A percentile compares a stretch with the other conserved stretches of the same genome.
These are phyloP conservation scores for Backusella tarrabulga DNA, from an alignment of 192 early-diverging fungal species.

Conservation along the genomic window DNA sequence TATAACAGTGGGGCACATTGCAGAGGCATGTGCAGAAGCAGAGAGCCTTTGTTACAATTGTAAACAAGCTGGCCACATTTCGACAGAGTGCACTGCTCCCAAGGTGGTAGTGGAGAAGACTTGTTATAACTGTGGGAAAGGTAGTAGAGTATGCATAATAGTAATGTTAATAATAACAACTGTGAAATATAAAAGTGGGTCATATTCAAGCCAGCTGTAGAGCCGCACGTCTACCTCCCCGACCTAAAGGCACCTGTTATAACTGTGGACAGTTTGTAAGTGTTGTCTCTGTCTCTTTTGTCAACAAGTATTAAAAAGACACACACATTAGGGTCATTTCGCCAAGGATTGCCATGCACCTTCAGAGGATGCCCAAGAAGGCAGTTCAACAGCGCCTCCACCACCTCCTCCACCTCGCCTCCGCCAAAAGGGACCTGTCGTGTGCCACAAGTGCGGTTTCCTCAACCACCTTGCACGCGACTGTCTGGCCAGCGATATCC, in stretches of 20 bases:
- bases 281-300: not conserved
- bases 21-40: slow-evolving; percentile 45
- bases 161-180: not conserved
- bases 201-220: slow-evolving; percentile 1
- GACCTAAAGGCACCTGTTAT: slow-evolving; percentile 37
- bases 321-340: slow-evolving; percentile 45
- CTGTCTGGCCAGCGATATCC: slow-evolving; percentile 51
- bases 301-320: not conserved
- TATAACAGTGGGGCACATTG: slow-evolving; percentile 49
- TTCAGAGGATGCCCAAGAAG: not conserved
- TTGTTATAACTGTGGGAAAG: slow-evolving; percentile 56
- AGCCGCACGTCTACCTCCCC: slow-evolving; percentile 3
- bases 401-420: not conserved
- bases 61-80: slow-evolving; percentile 52
- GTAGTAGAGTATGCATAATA: not conserved
- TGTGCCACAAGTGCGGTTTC: slow-evolving; percentile 54
- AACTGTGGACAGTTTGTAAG: slow-evolving; percentile 53
- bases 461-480: slow-evolving; percentile 53
- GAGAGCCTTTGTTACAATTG: slow-evolving; percentile 61
- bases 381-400: no score
- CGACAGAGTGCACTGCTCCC: slow-evolving; percentile 46
- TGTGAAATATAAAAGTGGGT: not conserved
- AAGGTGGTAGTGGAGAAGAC: slow-evolving; percentile 46
- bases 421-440: slow-evolving; percentile 18
- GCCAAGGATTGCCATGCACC: slow-evolving; percentile 41